Evolutionary conservation across 2,329 filamentous ascomycete genomes (phyloP).

Genomic region (Intubia oerlemansii): DNA sequence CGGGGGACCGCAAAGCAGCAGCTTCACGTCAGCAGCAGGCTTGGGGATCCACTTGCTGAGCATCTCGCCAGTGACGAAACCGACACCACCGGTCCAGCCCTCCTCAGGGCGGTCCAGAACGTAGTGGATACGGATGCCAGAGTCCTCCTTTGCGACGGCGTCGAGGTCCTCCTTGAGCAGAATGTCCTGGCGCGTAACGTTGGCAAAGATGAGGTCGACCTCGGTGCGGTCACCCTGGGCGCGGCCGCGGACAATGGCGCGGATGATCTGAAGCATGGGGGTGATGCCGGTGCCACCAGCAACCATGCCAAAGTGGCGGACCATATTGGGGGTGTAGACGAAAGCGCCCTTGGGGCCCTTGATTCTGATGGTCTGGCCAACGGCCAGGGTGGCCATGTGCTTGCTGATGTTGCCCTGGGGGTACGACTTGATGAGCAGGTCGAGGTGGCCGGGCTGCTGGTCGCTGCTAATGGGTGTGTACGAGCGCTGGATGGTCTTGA

Average conservation of each 20-base stretch:
- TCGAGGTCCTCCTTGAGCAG: constrained; percentile 86
- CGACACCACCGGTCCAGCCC: constrained; percentile 78
- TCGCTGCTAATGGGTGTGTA: constrained; percentile 87
- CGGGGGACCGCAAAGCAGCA: constrained; percentile 84
- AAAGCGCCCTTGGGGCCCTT: constrained; percentile 93
- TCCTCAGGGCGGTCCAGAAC: constrained; percentile 90
- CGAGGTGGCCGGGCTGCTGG: constrained; percentile 76
- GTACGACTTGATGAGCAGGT: constrained; percentile 95
- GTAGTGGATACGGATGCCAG: constrained; percentile 73
- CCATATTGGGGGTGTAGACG: constrained; percentile 94
- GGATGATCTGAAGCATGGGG: constrained; percentile 91
- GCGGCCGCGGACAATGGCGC: constrained; percentile 69
- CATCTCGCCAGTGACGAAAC: constrained; percentile 91
- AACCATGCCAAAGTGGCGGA: constrained; percentile 92
- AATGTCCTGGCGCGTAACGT: constrained; percentile 84
- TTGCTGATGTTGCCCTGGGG: constrained; percentile 94
- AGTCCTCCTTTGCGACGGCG: constrained; percentile 52
- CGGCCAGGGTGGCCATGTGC: constrained; percentile 61
- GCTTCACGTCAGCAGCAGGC: constrained; percentile 71
- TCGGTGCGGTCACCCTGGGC: constrained; percentile 64
- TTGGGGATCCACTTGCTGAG: constrained; percentile 50
- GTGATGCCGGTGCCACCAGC: constrained; percentile 95
- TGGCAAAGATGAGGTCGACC: constrained; percentile 91
- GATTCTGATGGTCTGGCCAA: constrained; percentile 78
- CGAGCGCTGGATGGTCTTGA: constrained; percentile 71